phyloP scores from a whole-genome alignment of 2,329 filamentous ascomycete genomes.

The Pleochaeta shiraiana region DNA sequence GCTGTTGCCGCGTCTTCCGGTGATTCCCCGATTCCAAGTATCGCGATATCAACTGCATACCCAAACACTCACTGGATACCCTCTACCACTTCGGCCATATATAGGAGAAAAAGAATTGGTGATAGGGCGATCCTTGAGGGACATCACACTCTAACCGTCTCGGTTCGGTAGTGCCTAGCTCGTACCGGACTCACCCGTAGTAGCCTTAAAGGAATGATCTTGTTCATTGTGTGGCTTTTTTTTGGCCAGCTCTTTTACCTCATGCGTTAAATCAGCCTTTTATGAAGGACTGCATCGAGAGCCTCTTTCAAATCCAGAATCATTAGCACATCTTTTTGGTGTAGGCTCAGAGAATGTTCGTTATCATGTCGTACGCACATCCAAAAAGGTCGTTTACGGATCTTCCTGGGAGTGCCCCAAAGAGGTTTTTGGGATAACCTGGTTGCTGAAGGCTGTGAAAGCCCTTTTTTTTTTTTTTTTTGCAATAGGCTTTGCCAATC shows the following conservation, averaged over 20 bases:
- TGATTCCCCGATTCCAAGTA: background rate
- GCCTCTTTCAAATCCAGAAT: background rate
- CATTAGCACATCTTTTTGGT: background rate
- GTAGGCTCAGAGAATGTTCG: background rate
- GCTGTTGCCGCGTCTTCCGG: background rate
- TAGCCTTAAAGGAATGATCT: background rate
- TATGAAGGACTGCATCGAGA: background rate
- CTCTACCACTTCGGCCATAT: background rate
- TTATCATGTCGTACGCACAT: background rate
- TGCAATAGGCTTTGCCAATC: background rate
- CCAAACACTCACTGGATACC: background rate
- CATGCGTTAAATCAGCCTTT: background rate
- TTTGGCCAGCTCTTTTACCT: background rate
- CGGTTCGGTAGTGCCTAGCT: background rate
- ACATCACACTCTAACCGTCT: background rate
- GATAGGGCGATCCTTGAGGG: slow-evolving; percentile 1
- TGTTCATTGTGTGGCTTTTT: background rate
- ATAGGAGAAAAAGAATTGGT: slow-evolving; percentile 1
- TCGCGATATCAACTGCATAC: background rate
- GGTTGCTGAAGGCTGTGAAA: too few relatives aligned
- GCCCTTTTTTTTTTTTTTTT: background rate
- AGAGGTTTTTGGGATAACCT: background rate
- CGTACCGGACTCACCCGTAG: background rate
- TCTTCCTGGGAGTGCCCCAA: background rate
- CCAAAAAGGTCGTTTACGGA: background rate